phyloP scores from a whole-genome alignment of 2,329 filamentous ascomycete species.

The Pyrenochaeta sp. region DNA sequence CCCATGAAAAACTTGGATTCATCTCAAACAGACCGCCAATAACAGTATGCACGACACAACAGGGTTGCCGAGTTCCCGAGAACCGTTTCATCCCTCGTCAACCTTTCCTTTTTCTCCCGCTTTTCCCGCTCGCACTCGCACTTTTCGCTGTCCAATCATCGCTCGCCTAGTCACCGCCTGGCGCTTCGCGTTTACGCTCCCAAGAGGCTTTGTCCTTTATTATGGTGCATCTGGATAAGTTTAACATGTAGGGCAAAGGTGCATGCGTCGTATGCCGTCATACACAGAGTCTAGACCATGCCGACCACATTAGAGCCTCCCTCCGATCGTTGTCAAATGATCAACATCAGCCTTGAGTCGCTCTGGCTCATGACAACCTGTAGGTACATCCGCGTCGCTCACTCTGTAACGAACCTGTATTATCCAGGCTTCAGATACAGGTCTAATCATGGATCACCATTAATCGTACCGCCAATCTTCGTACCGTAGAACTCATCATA shows the following conservation, averaged over 20 bases:
- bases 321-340: slow-evolving; percentile 5
- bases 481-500: no score
- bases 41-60: slow-evolving; percentile 23
- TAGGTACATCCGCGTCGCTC: background rate
- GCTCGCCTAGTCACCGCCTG: slow-evolving; percentile 15
- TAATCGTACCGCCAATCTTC: no score
- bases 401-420: no score
- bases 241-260: background rate
- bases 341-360: background rate
- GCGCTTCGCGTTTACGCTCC: slow-evolving; percentile 15
- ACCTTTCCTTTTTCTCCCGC: slow-evolving; percentile 19
- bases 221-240: slow-evolving; percentile 3
- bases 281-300: slow-evolving; percentile 9
- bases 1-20: slow-evolving; percentile 24
- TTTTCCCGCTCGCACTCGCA: slow-evolving; percentile 24
- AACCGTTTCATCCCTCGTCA: slow-evolving; percentile 23
- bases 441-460: background rate
- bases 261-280: slow-evolving; percentile 11
- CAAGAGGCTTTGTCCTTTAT: slow-evolving; percentile 13
- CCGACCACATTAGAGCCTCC: slow-evolving; percentile 3
- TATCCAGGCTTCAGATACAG: background rate
- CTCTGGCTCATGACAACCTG: background rate
- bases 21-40: slow-evolving; percentile 23
- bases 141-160: slow-evolving; percentile 21
- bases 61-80: slow-evolving; percentile 18